Conservation (phyloP, 192 early-diverging fungal genomes). For the Rhizoclosmatium globosum region DNA sequence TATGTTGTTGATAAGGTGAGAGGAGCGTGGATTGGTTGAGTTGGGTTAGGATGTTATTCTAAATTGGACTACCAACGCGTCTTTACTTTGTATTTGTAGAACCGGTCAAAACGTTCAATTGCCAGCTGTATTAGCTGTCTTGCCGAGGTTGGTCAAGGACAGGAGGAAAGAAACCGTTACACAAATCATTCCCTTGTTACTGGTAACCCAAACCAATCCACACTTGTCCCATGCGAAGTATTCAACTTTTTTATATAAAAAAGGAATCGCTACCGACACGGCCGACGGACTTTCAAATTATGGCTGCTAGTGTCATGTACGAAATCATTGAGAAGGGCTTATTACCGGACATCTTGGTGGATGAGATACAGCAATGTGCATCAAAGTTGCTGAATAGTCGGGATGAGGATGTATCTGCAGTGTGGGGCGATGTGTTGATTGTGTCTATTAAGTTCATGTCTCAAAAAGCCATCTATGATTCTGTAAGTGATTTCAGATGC, state of each 20-base stretch:
- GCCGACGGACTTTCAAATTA: constrained; percentile 38
- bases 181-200: constrained; percentile 43
- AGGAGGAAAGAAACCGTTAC: constrained; percentile 33
- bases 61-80: not conserved
- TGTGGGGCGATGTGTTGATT: constrained; percentile 58
- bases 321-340: constrained; percentile 42
- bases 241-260: not conserved
- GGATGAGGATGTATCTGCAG: constrained; percentile 43
- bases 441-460: constrained; percentile 48
- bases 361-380: constrained; percentile 37
- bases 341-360: constrained; percentile 30
- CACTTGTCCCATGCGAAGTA: not conserved
- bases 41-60: constrained; percentile 7
- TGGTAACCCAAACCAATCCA: constrained; percentile 28
- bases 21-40: not conserved
- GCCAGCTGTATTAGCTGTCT: constrained; percentile 40
- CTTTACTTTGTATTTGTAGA: constrained; percentile 26
- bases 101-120: constrained; percentile 49
- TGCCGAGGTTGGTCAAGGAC: constrained; percentile 45
- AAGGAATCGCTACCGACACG: constrained; percentile 40
- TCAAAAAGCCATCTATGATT: constrained; percentile 47
- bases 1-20: constrained; percentile 45
- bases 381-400: constrained; percentile 45
- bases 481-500: constrained; percentile 28
- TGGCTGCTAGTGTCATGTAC: constrained; percentile 25